Evolutionary conservation across 2,329 filamentous ascomycete genomes (phyloP).

Genomic region (Dothistroma septosporum): DNA sequence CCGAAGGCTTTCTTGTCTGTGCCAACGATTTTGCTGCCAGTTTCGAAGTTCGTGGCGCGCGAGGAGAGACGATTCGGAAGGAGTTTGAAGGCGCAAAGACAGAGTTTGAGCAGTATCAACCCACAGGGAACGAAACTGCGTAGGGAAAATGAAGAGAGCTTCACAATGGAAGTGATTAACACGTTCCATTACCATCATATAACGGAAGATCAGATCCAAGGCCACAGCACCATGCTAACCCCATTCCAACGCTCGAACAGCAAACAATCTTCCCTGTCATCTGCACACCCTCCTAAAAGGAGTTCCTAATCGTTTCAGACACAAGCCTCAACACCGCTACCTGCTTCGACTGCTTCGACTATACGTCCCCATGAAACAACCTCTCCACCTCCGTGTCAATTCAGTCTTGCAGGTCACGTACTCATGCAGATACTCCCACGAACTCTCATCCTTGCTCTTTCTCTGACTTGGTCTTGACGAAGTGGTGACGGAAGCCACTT

Average conservation of each 20-base stretch:
- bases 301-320: not conserved
- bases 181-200: not conserved
- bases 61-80: conserved; percentile 21
- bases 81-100: conserved; percentile 22
- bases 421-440: too few species aligned
- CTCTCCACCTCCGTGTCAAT: not conserved
- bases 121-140: conserved; percentile 5
- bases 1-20: conserved; percentile 28
- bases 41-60: conserved; percentile 19
- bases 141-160: not conserved
- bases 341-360: not conserved
- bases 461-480: not conserved
- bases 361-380: not conserved
- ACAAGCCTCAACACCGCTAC: not conserved
- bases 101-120: conserved; percentile 21
- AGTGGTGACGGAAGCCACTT: not conserved
- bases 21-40: conserved; percentile 24
- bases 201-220: not conserved
- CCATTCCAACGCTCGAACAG: not conserved
- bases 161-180: not conserved
- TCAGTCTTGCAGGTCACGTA: too few species aligned
- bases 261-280: not conserved
- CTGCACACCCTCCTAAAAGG: not conserved
- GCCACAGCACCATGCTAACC: not conserved
- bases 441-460: not conserved